Evolutionary conservation across 2,329 filamentous ascomycete species (phyloP).

Genomic region (Diaporthe ilicicola): DNA sequence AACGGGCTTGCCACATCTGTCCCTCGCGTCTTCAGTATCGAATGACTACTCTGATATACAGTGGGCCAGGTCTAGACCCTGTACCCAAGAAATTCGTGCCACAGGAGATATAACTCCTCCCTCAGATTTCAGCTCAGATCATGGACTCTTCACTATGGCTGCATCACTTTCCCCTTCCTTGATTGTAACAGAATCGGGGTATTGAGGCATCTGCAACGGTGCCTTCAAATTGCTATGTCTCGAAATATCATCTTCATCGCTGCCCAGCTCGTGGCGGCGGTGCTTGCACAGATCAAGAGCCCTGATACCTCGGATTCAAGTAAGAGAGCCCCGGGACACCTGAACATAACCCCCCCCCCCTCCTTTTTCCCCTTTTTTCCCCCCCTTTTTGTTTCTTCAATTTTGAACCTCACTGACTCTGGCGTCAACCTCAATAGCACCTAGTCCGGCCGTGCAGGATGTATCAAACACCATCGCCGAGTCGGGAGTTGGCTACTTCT

Average conservation of each 20-base stretch:
- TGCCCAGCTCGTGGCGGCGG: not conserved
- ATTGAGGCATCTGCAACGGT: not conserved
- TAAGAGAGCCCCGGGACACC: not conserved
- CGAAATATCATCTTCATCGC: not conserved
- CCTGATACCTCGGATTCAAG: not conserved
- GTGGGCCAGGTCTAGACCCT: not conserved
- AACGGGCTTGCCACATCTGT: not conserved
- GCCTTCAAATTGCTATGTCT: not conserved
- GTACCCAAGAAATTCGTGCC: not conserved
- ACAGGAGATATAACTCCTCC: not conserved
- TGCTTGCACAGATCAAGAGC: not conserved
- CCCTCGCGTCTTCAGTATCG: not conserved
- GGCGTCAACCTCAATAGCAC: not conserved
- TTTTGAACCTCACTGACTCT: not conserved
- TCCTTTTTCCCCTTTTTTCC: too few relatives aligned
- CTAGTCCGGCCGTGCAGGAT: not conserved
- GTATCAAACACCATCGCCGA: not conserved
- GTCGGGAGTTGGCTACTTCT: conserved; percentile 3
- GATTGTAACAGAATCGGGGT: not conserved
- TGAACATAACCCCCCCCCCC: not conserved
- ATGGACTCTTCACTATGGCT: not conserved
- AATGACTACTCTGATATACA: not conserved
- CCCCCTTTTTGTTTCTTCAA: too few relatives aligned
- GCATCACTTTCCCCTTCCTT: not conserved
- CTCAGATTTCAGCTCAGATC: not conserved